phyloP scores from a whole-genome alignment of 495 filamentous ascomycete species.

The Tuber calosporum region DNA sequence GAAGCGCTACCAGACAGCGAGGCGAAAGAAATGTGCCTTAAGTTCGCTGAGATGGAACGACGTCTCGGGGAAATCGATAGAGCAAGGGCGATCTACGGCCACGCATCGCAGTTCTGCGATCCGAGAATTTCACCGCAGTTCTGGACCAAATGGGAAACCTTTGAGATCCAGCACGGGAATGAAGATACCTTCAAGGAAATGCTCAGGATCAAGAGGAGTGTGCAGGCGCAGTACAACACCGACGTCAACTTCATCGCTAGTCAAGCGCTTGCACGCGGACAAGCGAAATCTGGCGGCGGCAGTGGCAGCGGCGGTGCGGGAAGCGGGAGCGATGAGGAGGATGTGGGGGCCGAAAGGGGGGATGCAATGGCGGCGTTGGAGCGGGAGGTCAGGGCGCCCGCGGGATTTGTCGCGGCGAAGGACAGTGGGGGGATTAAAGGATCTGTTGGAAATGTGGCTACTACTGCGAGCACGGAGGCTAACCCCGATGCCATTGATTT shows the following conservation, averaged over 20 bases:
- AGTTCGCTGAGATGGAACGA: slow-evolving; percentile 98
- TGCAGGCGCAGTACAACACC: slow-evolving; percentile 95
- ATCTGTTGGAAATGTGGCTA: slow-evolving; percentile 43
- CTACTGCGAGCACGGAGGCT: slow-evolving; percentile 45
- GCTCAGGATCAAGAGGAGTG: slow-evolving; percentile 93
- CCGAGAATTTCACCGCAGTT: slow-evolving; percentile 80
- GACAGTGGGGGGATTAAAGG: slow-evolving; percentile 55
- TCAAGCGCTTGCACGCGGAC: slow-evolving; percentile 79
- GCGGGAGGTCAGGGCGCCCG: slow-evolving; percentile 76
- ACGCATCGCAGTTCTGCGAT: slow-evolving; percentile 95
- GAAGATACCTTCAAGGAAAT: slow-evolving; percentile 99
- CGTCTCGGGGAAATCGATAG: slow-evolving; percentile 93
- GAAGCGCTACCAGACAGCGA: slow-evolving; percentile 85
- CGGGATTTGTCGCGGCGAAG: slow-evolving; percentile 85
- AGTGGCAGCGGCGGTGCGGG: slow-evolving; percentile 38
- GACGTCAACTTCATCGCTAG: slow-evolving; percentile 98
- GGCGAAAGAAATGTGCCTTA: slow-evolving; percentile 95
- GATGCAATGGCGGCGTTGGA: slow-evolving; percentile 92
- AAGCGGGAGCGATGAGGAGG: slow-evolving; percentile 46
- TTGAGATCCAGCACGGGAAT: slow-evolving; percentile 95
- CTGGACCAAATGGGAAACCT: slow-evolving; percentile 95
- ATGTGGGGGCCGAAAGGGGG: slow-evolving; percentile 51
- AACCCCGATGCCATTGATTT: slow-evolving; percentile 91
- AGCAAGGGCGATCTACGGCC: slow-evolving; percentile 88
- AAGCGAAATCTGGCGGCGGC: slow-evolving; percentile 47